These are phyloP conservation scores for Akanthomyces uredinophilus DNA, from an alignment of 2,329 filamentous ascomycete genomes.

Conservation along the genomic window DNA sequence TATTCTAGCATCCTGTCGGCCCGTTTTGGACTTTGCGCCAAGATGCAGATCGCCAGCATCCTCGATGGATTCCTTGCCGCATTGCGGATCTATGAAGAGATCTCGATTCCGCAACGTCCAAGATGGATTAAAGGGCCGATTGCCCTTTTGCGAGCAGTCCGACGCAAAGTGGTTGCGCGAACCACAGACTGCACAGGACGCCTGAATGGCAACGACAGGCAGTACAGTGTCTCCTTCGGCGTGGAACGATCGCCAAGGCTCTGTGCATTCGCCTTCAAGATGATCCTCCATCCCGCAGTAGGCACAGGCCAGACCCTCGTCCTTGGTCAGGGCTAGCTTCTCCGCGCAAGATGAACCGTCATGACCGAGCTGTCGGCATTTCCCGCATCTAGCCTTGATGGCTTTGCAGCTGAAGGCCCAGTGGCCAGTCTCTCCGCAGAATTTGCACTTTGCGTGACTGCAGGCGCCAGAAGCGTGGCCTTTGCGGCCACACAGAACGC, in stretches of 20 bases:
- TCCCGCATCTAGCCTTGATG: conserved; percentile 43
- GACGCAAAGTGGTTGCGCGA: conserved; percentile 49
- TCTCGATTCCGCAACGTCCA: conserved; percentile 48
- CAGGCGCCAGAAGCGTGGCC: conserved; percentile 44
- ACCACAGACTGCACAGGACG: conserved; percentile 55
- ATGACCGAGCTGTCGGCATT: conserved; percentile 62
- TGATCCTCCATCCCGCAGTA: conserved; percentile 55
- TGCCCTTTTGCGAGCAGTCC: conserved; percentile 41
- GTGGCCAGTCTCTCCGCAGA: conserved; percentile 44
- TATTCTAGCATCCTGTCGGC: conserved; percentile 28
- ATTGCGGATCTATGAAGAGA: conserved; percentile 44
- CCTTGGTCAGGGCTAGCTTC: conserved; percentile 46
- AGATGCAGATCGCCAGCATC: conserved; percentile 23
- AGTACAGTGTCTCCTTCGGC: conserved; percentile 35
- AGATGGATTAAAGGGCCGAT: conserved; percentile 33
- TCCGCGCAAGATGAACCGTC: conserved; percentile 45
- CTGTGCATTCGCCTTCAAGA: conserved; percentile 53
- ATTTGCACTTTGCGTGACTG: conserved; percentile 41
- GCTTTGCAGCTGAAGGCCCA: conserved; percentile 46
- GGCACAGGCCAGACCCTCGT: conserved; percentile 54
- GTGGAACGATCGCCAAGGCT: conserved; percentile 55
- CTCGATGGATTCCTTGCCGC: conserved; percentile 35
- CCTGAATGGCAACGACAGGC: conserved; percentile 45
- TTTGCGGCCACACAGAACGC: conserved; percentile 45
- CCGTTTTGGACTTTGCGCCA: conserved; percentile 18